Evolutionary conservation across 2,329 filamentous ascomycete genomes (phyloP), one percentile per base, ranked within the genome.

Genomic region (Fusarium liriodendri): DNA sequence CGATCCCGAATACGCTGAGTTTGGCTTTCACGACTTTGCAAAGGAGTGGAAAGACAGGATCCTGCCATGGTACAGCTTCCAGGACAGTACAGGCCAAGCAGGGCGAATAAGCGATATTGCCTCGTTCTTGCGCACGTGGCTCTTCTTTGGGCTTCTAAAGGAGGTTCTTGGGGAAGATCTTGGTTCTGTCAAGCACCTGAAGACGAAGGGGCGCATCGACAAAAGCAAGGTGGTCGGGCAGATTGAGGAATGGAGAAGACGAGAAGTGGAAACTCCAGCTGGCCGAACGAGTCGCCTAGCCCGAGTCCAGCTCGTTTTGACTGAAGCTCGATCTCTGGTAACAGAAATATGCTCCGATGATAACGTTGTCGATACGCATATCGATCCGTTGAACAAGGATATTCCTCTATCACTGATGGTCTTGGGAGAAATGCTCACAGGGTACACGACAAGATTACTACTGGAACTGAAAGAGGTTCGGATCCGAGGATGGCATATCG

Each of bases 121-220:
- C 1, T 61, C 58, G 5, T 61, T 61, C 25, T 27, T 61, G 16
- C 38, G 58, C 11, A 61, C 37, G 4, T 61, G 58, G 58, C 58
- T 61, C 25, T 61, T 61, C 40, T 61, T 61, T n/a, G 58, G 58
- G 11, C 27, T 61, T 10, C 16, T 61, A 27, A 61, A 61, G 58
- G 58, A 61, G 16, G 40, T 61, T 37, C 38, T 61, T 35, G 58
- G 58, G 25, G 40, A 61, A 35, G 58, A 61, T 5, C 58, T 61
- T 22, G 58, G 58, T 8, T 61, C 58, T 6, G 6, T 61, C 5
- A 27, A 47, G 40, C 40, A 61, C 11, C 58, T 61, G 6, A 7
- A 61, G 18, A 50, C 58, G 6, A 29, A 25, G 6, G 25, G 58
- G 6, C 5, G 29, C 11, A 54, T 54, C 27, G 18, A 54, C 29